A percentile compares a stretch with the other conserved stretches of the same genome.
These are phyloP conservation scores for baker's yeast (Saccharomyces cerevisiae) DNA, from an alignment of 805 yeast genomes.

Conservation along the genomic window DNA sequence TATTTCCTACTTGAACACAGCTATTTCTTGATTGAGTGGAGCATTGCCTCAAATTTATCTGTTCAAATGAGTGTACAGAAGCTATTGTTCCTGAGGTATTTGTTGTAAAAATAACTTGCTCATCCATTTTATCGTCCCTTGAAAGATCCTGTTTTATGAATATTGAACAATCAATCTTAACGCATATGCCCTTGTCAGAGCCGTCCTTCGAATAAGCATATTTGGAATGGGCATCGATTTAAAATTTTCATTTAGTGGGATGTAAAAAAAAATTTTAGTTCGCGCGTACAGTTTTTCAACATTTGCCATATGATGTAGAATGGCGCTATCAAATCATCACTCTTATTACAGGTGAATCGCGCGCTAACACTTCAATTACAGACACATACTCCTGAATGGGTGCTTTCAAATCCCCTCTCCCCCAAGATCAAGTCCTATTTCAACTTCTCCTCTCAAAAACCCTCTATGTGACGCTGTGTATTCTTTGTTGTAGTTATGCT, in stretches of 20 bases:
- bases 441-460: too few species aligned
- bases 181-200: too few species aligned
- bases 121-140: constrained; percentile 15
- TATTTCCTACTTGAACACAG: constrained; percentile 46
- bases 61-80: constrained; percentile 25
- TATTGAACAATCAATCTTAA: neutral
- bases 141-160: neutral
- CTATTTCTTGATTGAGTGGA: constrained; percentile 43
- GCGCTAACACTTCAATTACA: too few species aligned
- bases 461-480: too few species aligned
- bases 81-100: constrained; percentile 23
- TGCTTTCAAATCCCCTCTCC: too few species aligned
- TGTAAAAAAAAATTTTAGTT: neutral
- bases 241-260: neutral
- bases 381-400: neutral
- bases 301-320: neutral
- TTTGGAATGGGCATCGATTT: neutral
- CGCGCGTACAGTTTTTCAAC: neutral
- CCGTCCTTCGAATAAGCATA: neutral
- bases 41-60: constrained; percentile 27
- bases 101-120: constrained; percentile 28
- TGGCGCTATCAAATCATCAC: neutral
- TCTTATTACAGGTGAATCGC: neutral
- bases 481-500: too few species aligned
- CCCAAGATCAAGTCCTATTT: too few species aligned